These are phyloP conservation scores for Triadica sebifera DNA, from an alignment of 345 rosid genomes.

Conservation along the genomic window DNA sequence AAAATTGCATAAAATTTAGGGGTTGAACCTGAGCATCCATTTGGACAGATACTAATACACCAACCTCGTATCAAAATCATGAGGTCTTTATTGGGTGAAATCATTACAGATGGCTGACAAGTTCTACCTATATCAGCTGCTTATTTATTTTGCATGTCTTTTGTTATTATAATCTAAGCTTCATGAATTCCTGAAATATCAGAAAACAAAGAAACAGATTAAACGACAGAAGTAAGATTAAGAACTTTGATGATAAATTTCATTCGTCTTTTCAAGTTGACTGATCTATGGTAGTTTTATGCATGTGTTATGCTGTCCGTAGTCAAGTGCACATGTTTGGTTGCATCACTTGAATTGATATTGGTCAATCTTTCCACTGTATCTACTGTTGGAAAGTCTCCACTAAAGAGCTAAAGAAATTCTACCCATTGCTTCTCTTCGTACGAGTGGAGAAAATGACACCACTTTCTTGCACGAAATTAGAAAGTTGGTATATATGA, in stretches of 20 bases:
- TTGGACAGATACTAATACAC: not conserved
- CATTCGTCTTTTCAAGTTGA: not conserved
- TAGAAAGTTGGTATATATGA: too few relatives aligned
- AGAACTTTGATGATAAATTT: not conserved
- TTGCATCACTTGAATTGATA: too few relatives aligned
- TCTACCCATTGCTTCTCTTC: too few relatives aligned
- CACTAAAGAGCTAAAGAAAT: too few relatives aligned
- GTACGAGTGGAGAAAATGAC: too few relatives aligned
- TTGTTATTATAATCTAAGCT: slow-evolving; percentile 14
- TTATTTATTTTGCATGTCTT: slow-evolving; percentile 25
- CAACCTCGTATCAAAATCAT: slow-evolving; percentile 1
- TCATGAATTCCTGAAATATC: slow-evolving; percentile 34
- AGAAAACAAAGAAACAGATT: not conserved
- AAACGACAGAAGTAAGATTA: not conserved
- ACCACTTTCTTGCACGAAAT: too few relatives aligned
- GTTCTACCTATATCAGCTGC: slow-evolving; percentile 15
- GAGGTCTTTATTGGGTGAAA: not conserved
- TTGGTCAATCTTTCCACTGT: too few relatives aligned
- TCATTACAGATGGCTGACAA: slow-evolving; percentile 14
- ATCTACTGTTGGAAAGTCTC: too few relatives aligned
- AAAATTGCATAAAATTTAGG: not conserved
- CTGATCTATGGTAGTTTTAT: too few relatives aligned
- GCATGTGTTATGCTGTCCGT: too few relatives aligned
- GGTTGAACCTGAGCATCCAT: not conserved
- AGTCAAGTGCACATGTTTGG: too few relatives aligned